These are phyloP conservation scores for Chlorella sp. DNA, from an alignment of 139 green algal species.

Conservation along the genomic window DNA sequence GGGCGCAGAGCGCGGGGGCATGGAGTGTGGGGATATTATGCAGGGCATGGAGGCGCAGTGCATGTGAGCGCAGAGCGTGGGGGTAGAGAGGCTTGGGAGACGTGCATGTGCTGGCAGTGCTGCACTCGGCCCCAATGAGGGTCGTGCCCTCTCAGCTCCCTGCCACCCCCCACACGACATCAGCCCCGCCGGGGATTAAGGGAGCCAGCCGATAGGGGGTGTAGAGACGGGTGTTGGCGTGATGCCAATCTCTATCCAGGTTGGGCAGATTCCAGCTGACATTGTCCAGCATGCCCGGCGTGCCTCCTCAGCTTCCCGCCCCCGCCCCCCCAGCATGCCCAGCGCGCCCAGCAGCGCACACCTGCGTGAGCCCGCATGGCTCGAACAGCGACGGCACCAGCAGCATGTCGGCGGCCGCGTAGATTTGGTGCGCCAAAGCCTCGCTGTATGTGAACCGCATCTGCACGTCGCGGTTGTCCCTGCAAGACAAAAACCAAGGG, in stretches of 20 bases:
- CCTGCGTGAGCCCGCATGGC: slow-evolving; percentile 95
- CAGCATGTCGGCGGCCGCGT: slow-evolving; percentile 91
- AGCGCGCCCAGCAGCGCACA: slow-evolving; percentile 30
- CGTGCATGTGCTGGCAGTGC: no score
- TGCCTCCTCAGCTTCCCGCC: neutral
- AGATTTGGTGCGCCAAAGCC: slow-evolving; percentile 87
- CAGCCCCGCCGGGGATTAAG: no score
- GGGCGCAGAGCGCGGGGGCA: neutral
- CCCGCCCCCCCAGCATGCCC: neutral
- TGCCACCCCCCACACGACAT: no score
- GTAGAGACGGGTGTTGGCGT: no score
- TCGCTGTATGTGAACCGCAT: slow-evolving; percentile 87
- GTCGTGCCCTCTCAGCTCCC: neutral
- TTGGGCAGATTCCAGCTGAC: no score
- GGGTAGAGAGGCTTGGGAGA: no score
- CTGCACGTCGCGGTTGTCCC: slow-evolving; percentile 47
- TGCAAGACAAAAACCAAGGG: neutral
- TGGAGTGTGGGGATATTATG: neutral
- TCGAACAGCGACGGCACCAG: slow-evolving; percentile 98
- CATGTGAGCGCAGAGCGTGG: no score
- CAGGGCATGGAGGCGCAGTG: no score
- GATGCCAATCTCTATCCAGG: no score
- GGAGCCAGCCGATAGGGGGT: no score
- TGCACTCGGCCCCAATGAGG: no score
- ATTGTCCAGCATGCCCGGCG: no score